Base-by-base conservation (phyloP, 768 basidiomycete species). In the Tricholomella constricta region DNA sequence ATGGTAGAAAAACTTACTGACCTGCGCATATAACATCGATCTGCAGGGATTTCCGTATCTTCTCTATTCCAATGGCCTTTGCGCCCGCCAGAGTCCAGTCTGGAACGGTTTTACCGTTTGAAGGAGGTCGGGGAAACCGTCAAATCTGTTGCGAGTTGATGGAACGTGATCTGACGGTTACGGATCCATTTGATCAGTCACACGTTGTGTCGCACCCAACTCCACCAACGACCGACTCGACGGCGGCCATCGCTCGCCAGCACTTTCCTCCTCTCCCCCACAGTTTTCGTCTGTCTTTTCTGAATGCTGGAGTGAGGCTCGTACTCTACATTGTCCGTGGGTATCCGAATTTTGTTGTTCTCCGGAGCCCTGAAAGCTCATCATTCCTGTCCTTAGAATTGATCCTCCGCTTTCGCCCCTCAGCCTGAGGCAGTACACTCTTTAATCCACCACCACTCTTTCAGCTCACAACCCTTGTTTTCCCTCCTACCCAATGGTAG, bases 391-490 rank as follows among this genome's bases (percentile, higher is more conserved):
- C 38, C 50, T 51, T 27, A 61, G 57, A 54, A 41, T 53, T 61
- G 57, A 57, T 61, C 26, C 38, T 49, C 40, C 43, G 31, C 36
- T 52, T 41, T 47, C 46, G 45, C 22, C 40, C 54, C 49, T 52
- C 50, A 36, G 34, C 35, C 25, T 45, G 52, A 61, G 56, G 62
- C 56, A 61, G 48, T 62, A 52, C 63, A 53, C 59, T 65, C 61
- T 57, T 62, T 65, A 46, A 40, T 32, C 6, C 11, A 36, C 29
- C 34, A 26, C 45, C 56, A 6, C 52, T 61, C 55, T 31, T 58
- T 63, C 48, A 31, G 31, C 47, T 34, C 37, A 25, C 20, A 36
- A 6, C 37, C 10, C 41, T 26, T 44, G 35, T 54, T 45, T n/a
- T n/a, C 44, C 32, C 12, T 40, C 35, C 41, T 29, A 10, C 43